phyloP scores from a whole-genome alignment of 1,284 basidiomycete genomes.

The Gymnopus androsaceus region DNA sequence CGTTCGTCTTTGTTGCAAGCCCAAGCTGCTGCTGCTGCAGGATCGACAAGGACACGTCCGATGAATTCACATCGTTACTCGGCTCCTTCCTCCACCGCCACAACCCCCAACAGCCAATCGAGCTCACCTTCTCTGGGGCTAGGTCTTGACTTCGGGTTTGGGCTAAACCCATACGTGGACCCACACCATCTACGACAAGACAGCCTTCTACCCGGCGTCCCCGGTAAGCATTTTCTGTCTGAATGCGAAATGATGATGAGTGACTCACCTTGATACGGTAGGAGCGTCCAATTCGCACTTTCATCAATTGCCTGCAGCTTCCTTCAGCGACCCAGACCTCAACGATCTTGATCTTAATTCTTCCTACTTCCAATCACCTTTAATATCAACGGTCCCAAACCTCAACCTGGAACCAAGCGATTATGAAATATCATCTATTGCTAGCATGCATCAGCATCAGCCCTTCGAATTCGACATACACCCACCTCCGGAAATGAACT shows the following conservation, averaged over 20 bases:
- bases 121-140: conserved; percentile 11
- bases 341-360: conserved; percentile 29
- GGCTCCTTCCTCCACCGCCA: conserved; percentile 13
- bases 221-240: conserved; percentile 34
- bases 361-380: conserved; percentile 28
- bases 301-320: conserved; percentile 32
- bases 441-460: conserved; percentile 17
- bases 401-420: conserved; percentile 26
- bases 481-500: conserved; percentile 24
- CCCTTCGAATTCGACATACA: conserved; percentile 33
- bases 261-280: conserved; percentile 17
- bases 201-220: conserved; percentile 35
- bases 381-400: conserved; percentile 27
- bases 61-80: conserved; percentile 11
- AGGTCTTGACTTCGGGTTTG: conserved; percentile 20
- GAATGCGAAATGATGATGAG: background rate
- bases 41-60: conserved; percentile 21
- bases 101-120: conserved; percentile 8
- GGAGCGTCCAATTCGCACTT: conserved; percentile 28
- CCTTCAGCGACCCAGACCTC: conserved; percentile 33
- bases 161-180: conserved; percentile 23
- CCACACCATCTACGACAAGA: conserved; percentile 16
- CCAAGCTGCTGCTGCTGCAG: conserved; percentile 24
- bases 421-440: conserved; percentile 25
- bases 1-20: conserved; percentile 52